Percentiles rank a stretch among this genome's conserved stretches.
Evolutionary conservation across 108 stramenopile species (phyloP).

Genomic region (Pseudonitzschia pungens): DNA sequence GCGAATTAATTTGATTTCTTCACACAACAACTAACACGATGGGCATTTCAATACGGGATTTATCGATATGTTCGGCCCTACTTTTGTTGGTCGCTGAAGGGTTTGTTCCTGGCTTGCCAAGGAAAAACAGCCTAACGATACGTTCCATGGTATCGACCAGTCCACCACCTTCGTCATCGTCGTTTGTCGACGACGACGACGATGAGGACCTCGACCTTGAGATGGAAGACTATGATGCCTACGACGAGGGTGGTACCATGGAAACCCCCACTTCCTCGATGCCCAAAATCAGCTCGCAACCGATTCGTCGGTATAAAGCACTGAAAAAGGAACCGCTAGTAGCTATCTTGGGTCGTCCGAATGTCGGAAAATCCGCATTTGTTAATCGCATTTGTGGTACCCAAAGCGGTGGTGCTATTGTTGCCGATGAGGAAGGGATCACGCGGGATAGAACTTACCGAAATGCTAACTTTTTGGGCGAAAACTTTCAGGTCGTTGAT

Average conservation of each 20-base stretch:
- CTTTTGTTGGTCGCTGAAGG: not conserved
- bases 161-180: not conserved
- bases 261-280: not conserved
- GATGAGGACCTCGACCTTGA: not conserved
- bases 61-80: not conserved
- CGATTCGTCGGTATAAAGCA: constrained; percentile 33
- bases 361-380: constrained; percentile 95
- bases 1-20: not conserved
- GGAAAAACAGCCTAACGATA: not conserved
- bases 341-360: constrained; percentile 95
- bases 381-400: constrained; percentile 90
- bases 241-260: constrained; percentile 6
- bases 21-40: constrained; percentile 4
- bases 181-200: constrained; percentile 6
- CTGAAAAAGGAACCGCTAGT: constrained; percentile 67
- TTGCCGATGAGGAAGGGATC: constrained; percentile 93
- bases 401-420: constrained; percentile 90
- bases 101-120: not conserved
- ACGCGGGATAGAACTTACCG: constrained; percentile 96
- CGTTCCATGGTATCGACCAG: constrained; percentile 15
- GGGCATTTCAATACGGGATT: not conserved
- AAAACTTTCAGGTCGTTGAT: constrained; percentile 91
- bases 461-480: constrained; percentile 86
- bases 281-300: constrained; percentile 17
- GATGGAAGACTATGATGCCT: not conserved